Conservation (phyloP, 495 filamentous ascomycete genomes). For the Neohortaea acidophila region DNA sequence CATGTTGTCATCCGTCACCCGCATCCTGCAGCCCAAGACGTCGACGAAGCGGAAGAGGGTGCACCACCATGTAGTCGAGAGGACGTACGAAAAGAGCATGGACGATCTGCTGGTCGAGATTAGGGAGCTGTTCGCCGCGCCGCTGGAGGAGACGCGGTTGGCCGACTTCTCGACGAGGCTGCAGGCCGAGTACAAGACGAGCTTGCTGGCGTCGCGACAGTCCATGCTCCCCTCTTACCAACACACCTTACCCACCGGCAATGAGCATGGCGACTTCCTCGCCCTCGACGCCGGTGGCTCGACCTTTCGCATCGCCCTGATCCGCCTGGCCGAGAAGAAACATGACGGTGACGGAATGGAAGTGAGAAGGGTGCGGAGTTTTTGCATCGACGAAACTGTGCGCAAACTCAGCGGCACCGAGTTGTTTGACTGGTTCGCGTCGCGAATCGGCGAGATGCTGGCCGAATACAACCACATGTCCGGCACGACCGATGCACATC, state of each 20-base stretch:
- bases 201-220: constrained; percentile 37
- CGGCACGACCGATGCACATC: constrained; percentile 18
- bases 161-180: constrained; percentile 42
- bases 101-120: constrained; percentile 39
- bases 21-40: constrained; percentile 27
- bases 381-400: constrained; percentile 39
- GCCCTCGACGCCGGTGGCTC: constrained; percentile 54
- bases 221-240: constrained; percentile 57
- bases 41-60: constrained; percentile 15
- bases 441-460: constrained; percentile 40
- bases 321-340: constrained; percentile 37
- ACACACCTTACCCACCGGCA: constrained; percentile 43
- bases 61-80: constrained; percentile 22
- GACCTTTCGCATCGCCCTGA: constrained; percentile 47
- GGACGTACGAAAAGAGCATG: constrained; percentile 24
- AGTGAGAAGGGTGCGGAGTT: constrained; percentile 36
- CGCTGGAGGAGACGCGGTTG: constrained; percentile 27
- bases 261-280: constrained; percentile 44
- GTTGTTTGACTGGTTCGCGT: constrained; percentile 60
- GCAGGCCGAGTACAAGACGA: constrained; percentile 40
- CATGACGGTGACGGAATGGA: constrained; percentile 31
- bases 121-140: constrained; percentile 34
- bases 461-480: constrained; percentile 22
- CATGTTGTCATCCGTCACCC: constrained; percentile 38
- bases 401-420: constrained; percentile 37